phyloP scores from a whole-genome alignment of 1,139 yeast species.

The Wickerhamomyces sp. region DNA sequence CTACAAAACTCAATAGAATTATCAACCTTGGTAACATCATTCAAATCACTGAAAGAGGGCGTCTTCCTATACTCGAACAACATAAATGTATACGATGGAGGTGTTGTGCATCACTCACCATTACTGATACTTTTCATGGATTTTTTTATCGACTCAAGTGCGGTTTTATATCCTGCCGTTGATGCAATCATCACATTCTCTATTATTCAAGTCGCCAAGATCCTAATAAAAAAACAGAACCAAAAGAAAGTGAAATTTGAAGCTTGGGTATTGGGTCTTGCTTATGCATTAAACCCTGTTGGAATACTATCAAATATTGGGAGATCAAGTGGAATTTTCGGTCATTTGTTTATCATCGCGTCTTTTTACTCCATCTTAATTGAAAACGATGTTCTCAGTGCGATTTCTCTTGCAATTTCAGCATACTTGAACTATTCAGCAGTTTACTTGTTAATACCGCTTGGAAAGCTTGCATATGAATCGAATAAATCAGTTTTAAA shows the following conservation, averaged over 20 bases:
- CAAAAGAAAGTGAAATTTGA: slow-evolving; percentile 19
- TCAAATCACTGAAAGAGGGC: slow-evolving; percentile 69
- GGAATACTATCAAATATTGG: slow-evolving; percentile 62
- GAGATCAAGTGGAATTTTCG: slow-evolving; percentile 60
- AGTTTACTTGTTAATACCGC: slow-evolving; percentile 50
- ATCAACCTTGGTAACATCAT: slow-evolving; percentile 75
- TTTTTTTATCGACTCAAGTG: slow-evolving; percentile 21
- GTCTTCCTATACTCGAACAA: slow-evolving; percentile 58
- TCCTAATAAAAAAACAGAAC: slow-evolving; percentile 14
- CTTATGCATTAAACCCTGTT: slow-evolving; percentile 80
- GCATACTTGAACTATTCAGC: slow-evolving; percentile 64
- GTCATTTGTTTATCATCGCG: slow-evolving; percentile 51
- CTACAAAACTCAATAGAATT: slow-evolving; percentile 62
- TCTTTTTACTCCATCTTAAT: slow-evolving; percentile 43
- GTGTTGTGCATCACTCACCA: slow-evolving; percentile 85
- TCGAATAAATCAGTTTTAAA: slow-evolving; percentile 5
- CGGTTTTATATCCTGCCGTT: slow-evolving; percentile 34
- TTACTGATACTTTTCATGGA: slow-evolving; percentile 42
- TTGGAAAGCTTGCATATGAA: slow-evolving; percentile 31
- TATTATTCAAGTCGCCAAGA: slow-evolving; percentile 29
- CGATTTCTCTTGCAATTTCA: slow-evolving; percentile 56
- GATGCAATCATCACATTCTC: slow-evolving; percentile 37
- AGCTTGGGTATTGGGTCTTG: slow-evolving; percentile 47
- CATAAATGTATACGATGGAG: slow-evolving; percentile 73
- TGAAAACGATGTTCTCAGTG: slow-evolving; percentile 39